Evolutionary conservation across 768 basidiomycete genomes (phyloP), one percentile per base, ranked within the genome.

Genomic region (Leccinum obscurum): DNA sequence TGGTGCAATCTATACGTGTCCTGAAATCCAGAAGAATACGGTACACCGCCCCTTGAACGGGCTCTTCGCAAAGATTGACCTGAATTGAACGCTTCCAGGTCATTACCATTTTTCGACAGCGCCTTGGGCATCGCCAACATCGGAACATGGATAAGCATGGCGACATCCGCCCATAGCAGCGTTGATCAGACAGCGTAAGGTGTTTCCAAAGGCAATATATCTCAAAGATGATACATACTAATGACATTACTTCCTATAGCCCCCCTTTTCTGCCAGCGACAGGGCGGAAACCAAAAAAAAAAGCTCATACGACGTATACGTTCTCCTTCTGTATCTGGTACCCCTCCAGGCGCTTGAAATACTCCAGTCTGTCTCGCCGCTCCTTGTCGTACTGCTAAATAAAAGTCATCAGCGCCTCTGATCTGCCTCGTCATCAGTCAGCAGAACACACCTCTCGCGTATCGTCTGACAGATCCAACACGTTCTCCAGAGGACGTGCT

Each of bases 321-420:
- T 84, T 81, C 67, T 86, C 85, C 57, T 81, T 83, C 63, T 80
- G 80, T 39, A 86, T 75, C 62, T 81, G 76, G 61, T 84, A 85
- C 7, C 75, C 77, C 20, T 84, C 79, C 30, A 86, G 62, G 46
- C 78, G 77, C 59, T 77, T 78, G 70, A 85, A 85, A 64, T 84
- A 86, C 46, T 82, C 81, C 44, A 83, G 58, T 26, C 83, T 79
- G 6, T 76, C 84, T 58, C 78, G 76, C n/a, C 82, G 80, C 51
- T 81, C 81, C 46, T 69, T 71, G 22, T 79, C 77, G 68, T 77
- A 77, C 68, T 71, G 77, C 79, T 80, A 53, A 2, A 9, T 49
- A 14, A 30, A 35, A 24, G 52, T 30, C 0, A 48, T 66, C 49
- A 66, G 46, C 17, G 24, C 11, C 24, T 14, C 46, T 10, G n/a